A percentile compares a stretch with the other conserved stretches of the same genome.
Evolutionary conservation across 1,284 basidiomycete genomes (phyloP).

Genomic region (Austroboletus niveus): DNA sequence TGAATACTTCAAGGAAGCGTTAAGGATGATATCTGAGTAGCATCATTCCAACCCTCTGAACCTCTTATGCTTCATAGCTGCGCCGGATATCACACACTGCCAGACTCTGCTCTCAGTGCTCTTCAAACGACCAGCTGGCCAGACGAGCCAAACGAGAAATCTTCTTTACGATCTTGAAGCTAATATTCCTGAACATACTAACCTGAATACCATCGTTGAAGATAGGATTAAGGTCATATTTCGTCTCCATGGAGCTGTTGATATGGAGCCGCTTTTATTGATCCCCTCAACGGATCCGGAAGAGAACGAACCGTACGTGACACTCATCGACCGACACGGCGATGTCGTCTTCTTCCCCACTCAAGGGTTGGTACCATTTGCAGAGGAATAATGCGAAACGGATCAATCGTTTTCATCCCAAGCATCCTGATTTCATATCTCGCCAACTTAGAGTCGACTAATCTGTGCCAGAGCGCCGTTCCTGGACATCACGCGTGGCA

Average conservation of each 20-base stretch:
- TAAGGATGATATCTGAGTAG: constrained; percentile 70
- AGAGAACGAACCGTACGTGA: constrained; percentile 49
- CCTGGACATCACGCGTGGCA: constrained; percentile 78
- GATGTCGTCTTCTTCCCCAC: constrained; percentile 81
- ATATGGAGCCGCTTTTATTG: constrained; percentile 80
- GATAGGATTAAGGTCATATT: constrained; percentile 79
- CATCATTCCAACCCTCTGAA: neutral
- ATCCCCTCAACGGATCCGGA: constrained; percentile 51
- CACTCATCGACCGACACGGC: constrained; percentile 80
- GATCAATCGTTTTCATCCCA: constrained; percentile 87
- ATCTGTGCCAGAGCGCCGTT: constrained; percentile 42
- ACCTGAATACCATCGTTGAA: constrained; percentile 74
- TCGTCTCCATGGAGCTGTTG: constrained; percentile 86
- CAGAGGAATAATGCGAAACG: constrained; percentile 68
- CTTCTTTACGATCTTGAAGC: constrained; percentile 79
- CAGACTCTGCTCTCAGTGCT: constrained; percentile 69
- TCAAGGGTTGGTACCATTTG: constrained; percentile 80
- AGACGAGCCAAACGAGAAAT: constrained; percentile 60
- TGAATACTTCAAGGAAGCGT: constrained; percentile 80
- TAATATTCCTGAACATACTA: constrained; percentile 69
- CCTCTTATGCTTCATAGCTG: constrained; percentile 42
- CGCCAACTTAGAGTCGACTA: neutral
- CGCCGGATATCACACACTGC: constrained; percentile 70
- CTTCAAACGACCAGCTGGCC: constrained; percentile 58
- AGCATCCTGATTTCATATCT: constrained; percentile 39